phyloP scores from a whole-genome alignment of 306 rosid species.

The Mucuna pruriens region DNA sequence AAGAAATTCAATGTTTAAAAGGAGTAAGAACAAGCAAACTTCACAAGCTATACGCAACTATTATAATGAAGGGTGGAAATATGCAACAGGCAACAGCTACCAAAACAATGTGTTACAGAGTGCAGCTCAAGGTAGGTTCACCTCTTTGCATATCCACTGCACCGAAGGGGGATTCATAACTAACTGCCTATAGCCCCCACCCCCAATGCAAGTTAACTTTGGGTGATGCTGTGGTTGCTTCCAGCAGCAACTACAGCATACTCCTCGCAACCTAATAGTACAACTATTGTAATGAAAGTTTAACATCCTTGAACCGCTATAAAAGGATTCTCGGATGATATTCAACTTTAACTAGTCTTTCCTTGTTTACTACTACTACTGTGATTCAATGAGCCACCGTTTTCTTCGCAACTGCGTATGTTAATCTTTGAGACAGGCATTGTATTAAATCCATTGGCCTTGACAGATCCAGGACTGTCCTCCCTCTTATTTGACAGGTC shows the following conservation, averaged over 20 bases:
- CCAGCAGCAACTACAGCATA: constrained; percentile 41
- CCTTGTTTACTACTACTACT: constrained; percentile 44
- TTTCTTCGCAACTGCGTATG: constrained; percentile 50
- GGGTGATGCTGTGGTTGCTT: constrained; percentile 11
- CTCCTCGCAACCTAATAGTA: constrained; percentile 30
- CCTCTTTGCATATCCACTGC: neutral
- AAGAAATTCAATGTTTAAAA: neutral
- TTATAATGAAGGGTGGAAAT: neutral
- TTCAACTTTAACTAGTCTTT: constrained; percentile 35
- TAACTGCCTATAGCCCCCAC: neutral
- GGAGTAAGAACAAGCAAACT: neutral
- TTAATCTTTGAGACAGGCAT: constrained; percentile 40
- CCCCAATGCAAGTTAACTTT: constrained; percentile 29
- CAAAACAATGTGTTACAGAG: neutral
- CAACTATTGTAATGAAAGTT: constrained; percentile 21
- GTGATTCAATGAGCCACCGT: constrained; percentile 51
- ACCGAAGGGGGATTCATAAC: neutral
- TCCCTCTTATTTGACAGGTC: constrained; percentile 47
- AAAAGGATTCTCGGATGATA: constrained; percentile 34
- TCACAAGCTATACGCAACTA: neutral
- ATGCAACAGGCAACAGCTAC: neutral
- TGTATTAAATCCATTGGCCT: constrained; percentile 60
- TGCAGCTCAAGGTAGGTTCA: neutral
- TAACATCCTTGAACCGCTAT: constrained; percentile 31
- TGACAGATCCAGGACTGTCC: constrained; percentile 48